phyloP scores from a whole-genome alignment of 805 yeast genomes.

The Myxozyma monticola region DNA sequence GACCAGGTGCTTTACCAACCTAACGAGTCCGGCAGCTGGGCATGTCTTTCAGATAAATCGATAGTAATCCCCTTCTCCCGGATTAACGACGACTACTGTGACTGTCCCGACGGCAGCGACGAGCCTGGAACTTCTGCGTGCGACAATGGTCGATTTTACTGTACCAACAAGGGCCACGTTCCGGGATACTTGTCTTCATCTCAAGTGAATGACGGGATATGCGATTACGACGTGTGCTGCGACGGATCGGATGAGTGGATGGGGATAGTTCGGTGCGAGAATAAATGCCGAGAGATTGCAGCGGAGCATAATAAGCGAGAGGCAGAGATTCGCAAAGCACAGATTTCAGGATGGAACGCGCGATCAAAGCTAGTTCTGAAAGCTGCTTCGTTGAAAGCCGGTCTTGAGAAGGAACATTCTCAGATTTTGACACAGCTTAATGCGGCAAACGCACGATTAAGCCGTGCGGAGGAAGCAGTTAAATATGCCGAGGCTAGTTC shows the following conservation, averaged over 20 bases:
- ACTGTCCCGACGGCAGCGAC: conserved; percentile 97
- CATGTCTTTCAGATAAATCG: conserved; percentile 68
- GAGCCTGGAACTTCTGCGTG: conserved; percentile 97
- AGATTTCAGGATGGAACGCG: conserved; percentile 42
- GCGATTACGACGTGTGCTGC: conserved; percentile 87
- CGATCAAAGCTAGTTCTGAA: conserved; percentile 39
- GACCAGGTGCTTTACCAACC: conserved; percentile 61
- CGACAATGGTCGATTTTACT: conserved; percentile 57
- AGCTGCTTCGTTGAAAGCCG: conserved; percentile 34
- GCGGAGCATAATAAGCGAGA: conserved; percentile 40
- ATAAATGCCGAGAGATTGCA: conserved; percentile 55
- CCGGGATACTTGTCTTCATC: conserved; percentile 63
- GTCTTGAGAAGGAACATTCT: conserved; percentile 28
- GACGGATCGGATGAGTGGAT: conserved; percentile 86
- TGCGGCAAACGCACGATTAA: conserved; percentile 16
- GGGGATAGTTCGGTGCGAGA: conserved; percentile 51
- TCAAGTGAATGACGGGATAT: conserved; percentile 83
- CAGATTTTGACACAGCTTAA: conserved; percentile 34
- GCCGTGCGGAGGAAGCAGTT: conserved; percentile 38
- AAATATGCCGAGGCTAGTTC: conserved; percentile 33
- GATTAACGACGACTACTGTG: conserved; percentile 88
- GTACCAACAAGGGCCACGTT: conserved; percentile 71
- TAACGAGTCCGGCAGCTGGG: conserved; percentile 56
- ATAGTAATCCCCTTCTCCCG: conserved; percentile 58
- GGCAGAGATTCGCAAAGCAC: conserved; percentile 27